A percentile compares a stretch with the other conserved stretches of the same genome.
Evolutionary conservation across 1,284 basidiomycete species (phyloP).

Genomic region (Ganoderma sp.): DNA sequence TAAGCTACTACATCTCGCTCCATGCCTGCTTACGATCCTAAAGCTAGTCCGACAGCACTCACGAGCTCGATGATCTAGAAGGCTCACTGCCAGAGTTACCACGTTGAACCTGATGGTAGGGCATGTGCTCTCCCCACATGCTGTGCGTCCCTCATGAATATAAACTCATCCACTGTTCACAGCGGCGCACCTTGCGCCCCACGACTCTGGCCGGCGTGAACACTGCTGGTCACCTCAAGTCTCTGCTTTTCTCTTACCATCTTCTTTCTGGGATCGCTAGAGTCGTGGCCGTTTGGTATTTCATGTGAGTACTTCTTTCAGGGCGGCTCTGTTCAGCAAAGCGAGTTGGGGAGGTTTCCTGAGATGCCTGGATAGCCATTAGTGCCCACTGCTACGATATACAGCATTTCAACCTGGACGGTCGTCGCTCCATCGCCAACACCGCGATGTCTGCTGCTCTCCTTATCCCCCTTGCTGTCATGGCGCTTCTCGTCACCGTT

Average conservation of each 20-base stretch:
- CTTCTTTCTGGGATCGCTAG: neutral
- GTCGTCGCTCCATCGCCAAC: neutral
- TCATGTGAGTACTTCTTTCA: neutral
- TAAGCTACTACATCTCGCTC: neutral
- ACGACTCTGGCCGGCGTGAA: neutral
- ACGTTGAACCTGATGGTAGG: neutral
- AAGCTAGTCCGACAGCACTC: neutral
- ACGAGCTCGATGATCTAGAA: neutral
- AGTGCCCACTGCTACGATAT: no score
- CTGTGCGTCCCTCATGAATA: neutral
- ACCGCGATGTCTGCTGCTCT: conserved; percentile 15
- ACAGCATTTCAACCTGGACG: no score
- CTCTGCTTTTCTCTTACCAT: neutral
- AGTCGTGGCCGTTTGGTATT: neutral
- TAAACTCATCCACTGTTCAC: neutral
- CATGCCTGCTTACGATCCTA: neutral
- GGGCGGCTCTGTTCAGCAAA: neutral
- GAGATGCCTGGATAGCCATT: no score
- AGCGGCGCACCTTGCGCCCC: neutral
- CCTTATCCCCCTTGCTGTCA: neutral
- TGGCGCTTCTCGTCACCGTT: neutral
- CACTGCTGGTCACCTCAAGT: neutral
- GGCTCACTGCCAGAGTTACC: no score
- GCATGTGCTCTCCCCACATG: neutral
- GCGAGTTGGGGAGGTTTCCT: neutral